These are phyloP conservation scores for Evernia prunastri DNA, from an alignment of 495 filamentous ascomycete genomes.

Conservation along the genomic window DNA sequence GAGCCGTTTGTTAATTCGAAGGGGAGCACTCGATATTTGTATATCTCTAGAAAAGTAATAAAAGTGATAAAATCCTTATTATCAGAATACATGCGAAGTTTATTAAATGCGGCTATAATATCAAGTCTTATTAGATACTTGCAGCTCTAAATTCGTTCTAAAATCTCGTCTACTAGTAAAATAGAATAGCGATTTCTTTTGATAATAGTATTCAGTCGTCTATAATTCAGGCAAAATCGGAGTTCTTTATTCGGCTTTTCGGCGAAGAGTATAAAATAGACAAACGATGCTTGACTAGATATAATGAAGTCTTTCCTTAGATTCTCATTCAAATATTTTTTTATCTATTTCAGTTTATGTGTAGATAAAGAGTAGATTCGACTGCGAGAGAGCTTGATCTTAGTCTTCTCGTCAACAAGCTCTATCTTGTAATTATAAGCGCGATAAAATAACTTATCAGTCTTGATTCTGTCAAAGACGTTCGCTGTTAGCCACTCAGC, in stretches of 20 bases:
- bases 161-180: conserved; percentile 40
- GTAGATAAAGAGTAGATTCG: too few relatives aligned
- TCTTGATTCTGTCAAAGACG: background rate
- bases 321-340: too few relatives aligned
- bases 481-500: too few relatives aligned
- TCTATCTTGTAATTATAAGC: background rate
- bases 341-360: too few relatives aligned
- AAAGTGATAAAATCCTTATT: conserved; percentile 32
- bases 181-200: conserved; percentile 41
- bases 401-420: background rate
- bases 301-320: too few relatives aligned
- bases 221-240: too few relatives aligned
- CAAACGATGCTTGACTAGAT: too few relatives aligned
- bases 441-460: background rate
- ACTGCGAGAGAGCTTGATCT: too few relatives aligned
- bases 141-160: conserved; percentile 29
- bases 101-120: conserved; percentile 37
- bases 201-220: too few relatives aligned
- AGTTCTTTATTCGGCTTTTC: too few relatives aligned
- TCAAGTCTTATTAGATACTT: conserved; percentile 42
- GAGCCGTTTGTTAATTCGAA: conserved; percentile 31
- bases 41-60: conserved; percentile 26
- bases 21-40: conserved; percentile 32
- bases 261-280: too few relatives aligned
- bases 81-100: conserved; percentile 29